phyloP scores from a whole-genome alignment of 2,329 filamentous ascomycete genomes.

The Xylariaceae sp. region DNA sequence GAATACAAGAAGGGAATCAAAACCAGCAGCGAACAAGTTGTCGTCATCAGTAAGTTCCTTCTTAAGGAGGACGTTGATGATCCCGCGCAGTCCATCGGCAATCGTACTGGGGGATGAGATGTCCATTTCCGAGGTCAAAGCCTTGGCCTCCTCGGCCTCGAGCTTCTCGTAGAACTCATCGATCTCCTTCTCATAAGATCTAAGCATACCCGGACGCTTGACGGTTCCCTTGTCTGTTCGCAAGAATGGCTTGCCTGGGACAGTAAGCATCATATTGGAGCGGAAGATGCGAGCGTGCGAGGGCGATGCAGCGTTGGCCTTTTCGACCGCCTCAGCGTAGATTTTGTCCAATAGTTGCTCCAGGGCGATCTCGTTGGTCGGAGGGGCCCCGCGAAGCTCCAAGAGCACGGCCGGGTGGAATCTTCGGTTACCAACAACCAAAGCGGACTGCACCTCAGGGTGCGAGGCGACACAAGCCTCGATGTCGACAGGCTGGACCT shows the following conservation, averaged over 20 bases:
- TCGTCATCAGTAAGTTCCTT: conserved; percentile 20
- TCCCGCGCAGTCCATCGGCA: conserved; percentile 15
- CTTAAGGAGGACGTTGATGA: conserved; percentile 17
- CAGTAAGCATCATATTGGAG: conserved; percentile 20
- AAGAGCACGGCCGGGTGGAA: conserved; percentile 21
- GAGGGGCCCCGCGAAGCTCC: conserved; percentile 13
- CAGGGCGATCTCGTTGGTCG: conserved; percentile 9
- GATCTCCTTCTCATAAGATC: conserved; percentile 23
- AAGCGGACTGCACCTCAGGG: conserved; percentile 19
- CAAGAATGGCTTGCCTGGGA: conserved; percentile 25
- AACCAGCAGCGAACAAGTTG: conserved; percentile 27
- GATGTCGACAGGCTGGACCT: conserved; percentile 22
- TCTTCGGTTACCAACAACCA: conserved; percentile 20
- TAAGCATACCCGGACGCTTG: conserved; percentile 21
- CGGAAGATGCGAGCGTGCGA: conserved; percentile 22
- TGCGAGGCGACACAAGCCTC: conserved; percentile 19
- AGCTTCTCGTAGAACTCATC: conserved; percentile 23
- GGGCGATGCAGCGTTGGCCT: conserved; percentile 19
- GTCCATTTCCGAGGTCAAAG: conserved; percentile 18
- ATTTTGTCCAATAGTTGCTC: conserved; percentile 19
- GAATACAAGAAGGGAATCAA: conserved; percentile 34
- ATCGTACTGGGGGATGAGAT: conserved; percentile 14
- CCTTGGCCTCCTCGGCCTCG: conserved; percentile 21
- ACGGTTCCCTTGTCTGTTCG: conserved; percentile 28
- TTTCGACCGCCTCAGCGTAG: conserved; percentile 20